A percentile compares a stretch with the other conserved stretches of the same genome.
Conservation (phyloP, 2,329 filamentous ascomycete genomes). For the Knoxdaviesia capensis region DNA sequence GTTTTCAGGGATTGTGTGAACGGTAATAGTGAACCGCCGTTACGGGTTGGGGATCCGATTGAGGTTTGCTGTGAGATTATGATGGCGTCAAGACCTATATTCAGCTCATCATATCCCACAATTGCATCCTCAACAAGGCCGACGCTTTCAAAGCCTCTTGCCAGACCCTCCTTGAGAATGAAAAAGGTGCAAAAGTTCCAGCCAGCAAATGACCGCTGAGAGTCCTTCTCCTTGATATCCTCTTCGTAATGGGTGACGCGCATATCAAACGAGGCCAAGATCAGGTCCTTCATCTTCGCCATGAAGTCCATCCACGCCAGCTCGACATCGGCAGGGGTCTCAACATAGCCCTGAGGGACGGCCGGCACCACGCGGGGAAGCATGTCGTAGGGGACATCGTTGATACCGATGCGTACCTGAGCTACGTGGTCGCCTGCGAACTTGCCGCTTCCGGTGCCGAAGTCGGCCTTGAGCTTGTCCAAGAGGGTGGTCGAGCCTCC, state of each 20-base stretch:
- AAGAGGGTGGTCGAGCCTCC: conserved; percentile 64
- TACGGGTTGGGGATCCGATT: conserved; percentile 34
- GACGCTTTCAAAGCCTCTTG: conserved; percentile 86
- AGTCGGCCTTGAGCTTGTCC: conserved; percentile 79
- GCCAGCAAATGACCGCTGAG: conserved; percentile 67
- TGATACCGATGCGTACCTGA: conserved; percentile 63
- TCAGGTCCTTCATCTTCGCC: conserved; percentile 67
- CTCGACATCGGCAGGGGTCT: conserved; percentile 59
- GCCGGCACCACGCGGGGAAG: conserved; percentile 42
- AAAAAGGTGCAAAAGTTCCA: conserved; percentile 99
- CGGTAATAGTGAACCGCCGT: conserved; percentile 50
- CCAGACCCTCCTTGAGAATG: conserved; percentile 86
- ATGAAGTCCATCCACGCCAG: conserved; percentile 72
- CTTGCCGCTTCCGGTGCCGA: conserved; percentile 41
- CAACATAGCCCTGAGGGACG: conserved; percentile 42
- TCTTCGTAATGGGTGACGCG: conserved; percentile 91
- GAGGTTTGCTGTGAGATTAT: conserved; percentile 50
- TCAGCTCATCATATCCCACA: conserved; percentile 85
- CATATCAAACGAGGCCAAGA: conserved; percentile 74
- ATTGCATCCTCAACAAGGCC: conserved; percentile 89
- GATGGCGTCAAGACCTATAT: conserved; percentile 66
- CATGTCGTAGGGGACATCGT: conserved; percentile 45
- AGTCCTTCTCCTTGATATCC: conserved; percentile 86
- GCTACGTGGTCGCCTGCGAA: conserved; percentile 55
- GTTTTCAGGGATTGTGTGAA: conserved; percentile 56